Evolutionary conservation across 768 basidiomycete species (phyloP).

Genomic region (Boletus pseudo-olivaceus): DNA sequence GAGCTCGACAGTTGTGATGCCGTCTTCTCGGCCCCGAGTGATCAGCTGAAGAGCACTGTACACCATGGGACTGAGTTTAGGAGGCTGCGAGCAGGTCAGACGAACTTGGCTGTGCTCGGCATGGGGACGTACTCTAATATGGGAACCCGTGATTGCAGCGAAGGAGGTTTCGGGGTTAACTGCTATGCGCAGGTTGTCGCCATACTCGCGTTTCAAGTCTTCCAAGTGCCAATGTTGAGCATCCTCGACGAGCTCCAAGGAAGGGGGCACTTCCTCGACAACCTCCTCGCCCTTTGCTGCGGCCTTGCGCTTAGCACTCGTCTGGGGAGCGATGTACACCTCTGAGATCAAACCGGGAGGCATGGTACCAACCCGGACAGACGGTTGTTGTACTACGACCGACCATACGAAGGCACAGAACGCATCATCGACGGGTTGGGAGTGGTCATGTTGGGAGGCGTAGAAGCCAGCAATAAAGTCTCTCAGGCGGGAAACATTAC

Average conservation of each 20-base stretch:
- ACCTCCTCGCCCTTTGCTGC: constrained; percentile 52
- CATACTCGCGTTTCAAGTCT: constrained; percentile 54
- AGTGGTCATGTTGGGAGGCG: constrained; percentile 32
- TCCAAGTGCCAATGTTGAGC: constrained; percentile 53
- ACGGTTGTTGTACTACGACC: constrained; percentile 68
- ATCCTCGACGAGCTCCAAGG: constrained; percentile 53
- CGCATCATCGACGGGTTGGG: constrained; percentile 67
- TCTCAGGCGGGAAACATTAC: constrained; percentile 63
- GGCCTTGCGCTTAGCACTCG: constrained; percentile 62
- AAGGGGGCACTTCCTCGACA: constrained; percentile 40
- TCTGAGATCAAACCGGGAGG: constrained; percentile 58
- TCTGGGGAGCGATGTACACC: constrained; percentile 77
- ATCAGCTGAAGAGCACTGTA: constrained; percentile 82
- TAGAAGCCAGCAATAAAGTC: constrained; percentile 73
- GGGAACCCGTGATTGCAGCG: constrained; percentile 79
- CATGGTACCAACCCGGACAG: constrained; percentile 69
- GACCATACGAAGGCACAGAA: constrained; percentile 84
- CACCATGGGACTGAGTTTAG: constrained; percentile 81
- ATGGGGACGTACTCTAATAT: constrained; percentile 60
- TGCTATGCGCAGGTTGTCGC: constrained; percentile 65
- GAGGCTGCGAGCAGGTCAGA: constrained; percentile 45
- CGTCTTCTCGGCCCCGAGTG: constrained; percentile 73
- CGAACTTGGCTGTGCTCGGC: not conserved
- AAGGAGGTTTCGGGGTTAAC: constrained; percentile 73
- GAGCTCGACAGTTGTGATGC: constrained; percentile 74